These are phyloP conservation scores for Heracleum sosnowskyi DNA, from an alignment of 129 eudicot genomes.

Conservation along the genomic window DNA sequence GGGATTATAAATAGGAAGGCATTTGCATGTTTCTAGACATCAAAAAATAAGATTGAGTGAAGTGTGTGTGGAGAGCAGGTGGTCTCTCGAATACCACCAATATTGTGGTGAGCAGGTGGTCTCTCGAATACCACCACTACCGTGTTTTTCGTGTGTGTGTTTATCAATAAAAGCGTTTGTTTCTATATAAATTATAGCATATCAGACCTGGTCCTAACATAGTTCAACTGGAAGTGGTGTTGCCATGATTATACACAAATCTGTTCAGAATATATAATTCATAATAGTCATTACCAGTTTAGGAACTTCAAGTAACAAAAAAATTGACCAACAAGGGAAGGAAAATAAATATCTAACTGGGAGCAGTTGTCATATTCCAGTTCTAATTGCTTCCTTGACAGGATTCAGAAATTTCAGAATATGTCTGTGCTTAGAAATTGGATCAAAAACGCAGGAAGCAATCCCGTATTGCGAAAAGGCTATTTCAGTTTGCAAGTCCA, in stretches of 20 bases:
- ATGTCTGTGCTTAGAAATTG: constrained; percentile 77
- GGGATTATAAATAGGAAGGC: too few species aligned
- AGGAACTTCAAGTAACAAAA: neutral
- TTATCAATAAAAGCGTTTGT: too few species aligned
- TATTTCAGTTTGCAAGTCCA: constrained; percentile 67
- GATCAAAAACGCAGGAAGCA: constrained; percentile 77
- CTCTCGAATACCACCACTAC: too few species aligned
- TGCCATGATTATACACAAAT: neutral
- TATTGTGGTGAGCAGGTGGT: too few species aligned
- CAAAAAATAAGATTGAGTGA: too few species aligned
- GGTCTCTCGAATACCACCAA: too few species aligned
- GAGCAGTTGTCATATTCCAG: neutral
- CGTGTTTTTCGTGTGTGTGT: too few species aligned
- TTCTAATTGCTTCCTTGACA: constrained; percentile 31
- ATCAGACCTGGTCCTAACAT: too few species aligned
- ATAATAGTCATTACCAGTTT: neutral
- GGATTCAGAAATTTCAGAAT: constrained; percentile 77
- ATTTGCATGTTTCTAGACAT: too few species aligned
- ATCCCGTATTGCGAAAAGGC: constrained; percentile 94
- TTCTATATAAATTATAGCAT: too few species aligned
- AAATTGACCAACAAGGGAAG: neutral
- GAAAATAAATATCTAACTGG: neutral
- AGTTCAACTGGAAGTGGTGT: neutral
- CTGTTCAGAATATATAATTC: neutral
- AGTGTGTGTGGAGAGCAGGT: too few species aligned